Percentiles rank a stretch among this genome's conserved stretches.
Conservation (phyloP, 805 yeast species). For the Wickerhamiella azymoides region DNA sequence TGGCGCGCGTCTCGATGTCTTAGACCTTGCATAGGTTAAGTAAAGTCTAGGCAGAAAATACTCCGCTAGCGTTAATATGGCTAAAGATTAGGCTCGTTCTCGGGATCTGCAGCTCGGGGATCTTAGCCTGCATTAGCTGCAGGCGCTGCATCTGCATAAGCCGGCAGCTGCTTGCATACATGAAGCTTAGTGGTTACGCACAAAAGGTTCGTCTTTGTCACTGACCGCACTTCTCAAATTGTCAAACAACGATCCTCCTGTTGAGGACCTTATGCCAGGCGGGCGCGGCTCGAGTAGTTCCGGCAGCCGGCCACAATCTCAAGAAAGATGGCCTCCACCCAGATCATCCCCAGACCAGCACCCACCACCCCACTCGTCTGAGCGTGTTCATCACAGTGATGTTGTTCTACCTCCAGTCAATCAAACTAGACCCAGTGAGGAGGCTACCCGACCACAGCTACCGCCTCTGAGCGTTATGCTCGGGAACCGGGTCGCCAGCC, state of each 20-base stretch:
- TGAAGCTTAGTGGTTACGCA: conserved; percentile 7
- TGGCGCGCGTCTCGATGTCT: too few species aligned
- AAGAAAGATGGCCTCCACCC: background rate
- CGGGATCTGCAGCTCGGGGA: background rate
- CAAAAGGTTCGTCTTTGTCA: background rate
- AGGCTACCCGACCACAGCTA: background rate
- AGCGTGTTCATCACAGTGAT: background rate
- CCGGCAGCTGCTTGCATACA: background rate
- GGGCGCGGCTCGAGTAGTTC: background rate
- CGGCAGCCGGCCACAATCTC: background rate
- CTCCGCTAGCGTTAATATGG: too few species aligned
- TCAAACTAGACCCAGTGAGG: background rate
- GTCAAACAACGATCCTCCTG: background rate
- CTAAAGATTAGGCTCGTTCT: too few species aligned
- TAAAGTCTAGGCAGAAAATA: too few species aligned
- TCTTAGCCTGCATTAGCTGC: background rate
- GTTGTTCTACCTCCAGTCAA: background rate
- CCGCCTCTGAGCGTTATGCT: background rate
- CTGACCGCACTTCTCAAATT: background rate
- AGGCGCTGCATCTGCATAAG: background rate
- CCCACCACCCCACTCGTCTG: background rate
- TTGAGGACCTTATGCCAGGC: background rate
- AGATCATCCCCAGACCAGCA: background rate
- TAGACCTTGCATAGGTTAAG: too few species aligned
- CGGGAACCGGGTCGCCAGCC: background rate